Evolutionary conservation across 2,329 filamentous ascomycete species (phyloP).

Genomic region (Phialocephala sp.): DNA sequence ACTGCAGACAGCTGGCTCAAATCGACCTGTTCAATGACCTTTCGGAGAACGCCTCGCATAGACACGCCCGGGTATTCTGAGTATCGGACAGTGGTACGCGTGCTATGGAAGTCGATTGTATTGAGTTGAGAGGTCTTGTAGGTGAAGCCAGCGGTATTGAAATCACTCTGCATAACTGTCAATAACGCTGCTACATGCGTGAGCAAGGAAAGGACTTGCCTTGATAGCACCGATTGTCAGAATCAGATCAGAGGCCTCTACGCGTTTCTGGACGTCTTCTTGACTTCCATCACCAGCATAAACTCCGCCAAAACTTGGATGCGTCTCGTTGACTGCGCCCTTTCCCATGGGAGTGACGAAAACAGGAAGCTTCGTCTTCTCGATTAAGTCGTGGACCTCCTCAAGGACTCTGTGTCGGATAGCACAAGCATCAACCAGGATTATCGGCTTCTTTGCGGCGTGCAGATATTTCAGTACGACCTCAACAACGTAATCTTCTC

Average conservation of each 20-base stretch:
- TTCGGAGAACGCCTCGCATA: conserved; percentile 79
- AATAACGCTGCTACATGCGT: not conserved
- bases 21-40: conserved; percentile 66
- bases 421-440: conserved; percentile 84
- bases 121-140: conserved; percentile 78
- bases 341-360: conserved; percentile 95
- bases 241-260: conserved; percentile 74
- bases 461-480: conserved; percentile 76
- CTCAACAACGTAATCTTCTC: conserved; percentile 83
- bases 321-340: conserved; percentile 77
- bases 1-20: conserved; percentile 61
- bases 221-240: conserved; percentile 71
- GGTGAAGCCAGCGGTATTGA: conserved; percentile 84
- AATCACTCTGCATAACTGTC: conserved; percentile 64
- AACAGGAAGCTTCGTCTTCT: conserved; percentile 76
- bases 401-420: conserved; percentile 75
- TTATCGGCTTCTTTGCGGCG: conserved; percentile 74
- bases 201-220: conserved; percentile 35
- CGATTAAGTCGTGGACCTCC: conserved; percentile 75
- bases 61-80: conserved; percentile 78
- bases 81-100: conserved; percentile 74
- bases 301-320: conserved; percentile 80
- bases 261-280: conserved; percentile 63
- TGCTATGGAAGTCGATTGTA: conserved; percentile 82
- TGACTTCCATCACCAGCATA: conserved; percentile 82